Conservation (phyloP, 352 stramenopile genomes). For the Pythium phragmiticola region DNA sequence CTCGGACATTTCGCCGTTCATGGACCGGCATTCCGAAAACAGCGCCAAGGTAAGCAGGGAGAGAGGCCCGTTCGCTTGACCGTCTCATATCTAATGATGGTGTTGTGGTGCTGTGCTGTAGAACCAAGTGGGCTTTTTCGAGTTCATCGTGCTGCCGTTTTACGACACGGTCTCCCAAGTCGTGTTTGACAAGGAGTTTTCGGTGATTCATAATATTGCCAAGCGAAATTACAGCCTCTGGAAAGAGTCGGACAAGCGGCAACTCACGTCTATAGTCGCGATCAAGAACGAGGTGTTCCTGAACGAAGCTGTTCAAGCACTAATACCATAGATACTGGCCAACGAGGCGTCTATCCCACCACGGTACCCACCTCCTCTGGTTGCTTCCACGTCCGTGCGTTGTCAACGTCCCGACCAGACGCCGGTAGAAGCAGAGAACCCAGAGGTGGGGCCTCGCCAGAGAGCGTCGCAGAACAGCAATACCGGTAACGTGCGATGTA, state of each 20-base stretch:
- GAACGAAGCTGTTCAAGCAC: conserved; percentile 62
- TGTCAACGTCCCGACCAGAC: neutral
- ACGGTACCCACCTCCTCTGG: neutral
- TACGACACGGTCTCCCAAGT: conserved; percentile 75
- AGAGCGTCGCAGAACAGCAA: conserved; percentile 1
- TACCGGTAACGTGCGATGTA: neutral
- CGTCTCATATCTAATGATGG: conserved; percentile 6
- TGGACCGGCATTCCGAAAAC: conserved; percentile 88
- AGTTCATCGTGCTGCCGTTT: conserved; percentile 56
- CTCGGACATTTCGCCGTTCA: conserved; percentile 90
- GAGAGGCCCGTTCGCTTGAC: neutral
- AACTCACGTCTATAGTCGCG: conserved; percentile 77
- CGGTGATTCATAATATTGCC: conserved; percentile 68
- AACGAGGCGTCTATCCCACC: neutral
- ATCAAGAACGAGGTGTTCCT: conserved; percentile 83
- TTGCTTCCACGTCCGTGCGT: too few relatives aligned
- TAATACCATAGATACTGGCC: conserved; percentile 7
- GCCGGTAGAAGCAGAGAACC: neutral
- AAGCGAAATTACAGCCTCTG: conserved; percentile 85
- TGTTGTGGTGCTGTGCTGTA: conserved; percentile 25
- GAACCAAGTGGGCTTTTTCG: conserved; percentile 87
- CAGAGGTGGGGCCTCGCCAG: neutral
- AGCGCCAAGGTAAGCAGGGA: conserved; percentile 61
- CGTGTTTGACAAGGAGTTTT: conserved; percentile 73
- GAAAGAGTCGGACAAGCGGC: conserved; percentile 76